A percentile compares a stretch with the other conserved stretches of the same genome.
phyloP scores from a whole-genome alignment of 176 grass and related monocot species.

The Lolium multiflorum region DNA sequence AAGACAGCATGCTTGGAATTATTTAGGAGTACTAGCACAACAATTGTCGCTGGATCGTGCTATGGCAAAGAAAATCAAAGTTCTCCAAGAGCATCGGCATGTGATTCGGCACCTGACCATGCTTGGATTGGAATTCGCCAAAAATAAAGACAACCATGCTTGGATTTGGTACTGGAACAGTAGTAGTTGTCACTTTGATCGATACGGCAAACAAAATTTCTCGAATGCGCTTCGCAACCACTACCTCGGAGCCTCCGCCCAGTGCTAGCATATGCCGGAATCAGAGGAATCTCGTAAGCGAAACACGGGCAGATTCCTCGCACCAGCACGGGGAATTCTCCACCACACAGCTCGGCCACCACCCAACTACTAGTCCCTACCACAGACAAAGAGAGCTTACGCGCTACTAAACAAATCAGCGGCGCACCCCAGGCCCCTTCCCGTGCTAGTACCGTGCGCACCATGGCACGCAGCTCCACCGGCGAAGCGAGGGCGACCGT shows the following conservation, averaged over 20 bases:
- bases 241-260: conserved; percentile 41
- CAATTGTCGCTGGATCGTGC: too few species aligned
- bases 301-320: conserved; percentile 11
- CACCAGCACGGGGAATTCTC: conserved; percentile 26
- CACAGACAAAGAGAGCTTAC: not conserved
- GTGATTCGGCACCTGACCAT: too few species aligned
- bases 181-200: not conserved
- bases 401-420: conserved; percentile 23
- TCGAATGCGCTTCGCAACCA: not conserved
- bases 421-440: not conserved
- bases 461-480: not conserved
- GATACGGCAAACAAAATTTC: not conserved
- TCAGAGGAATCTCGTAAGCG: conserved; percentile 25
- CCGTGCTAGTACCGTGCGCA: not conserved
- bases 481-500: not conserved
- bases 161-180: too few species aligned
- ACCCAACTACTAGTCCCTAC: not conserved
- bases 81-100: too few species aligned
- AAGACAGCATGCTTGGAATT: too few species aligned
- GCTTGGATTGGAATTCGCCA: too few species aligned
- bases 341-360: not conserved
- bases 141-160: too few species aligned
- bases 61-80: too few species aligned
- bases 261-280: conserved; percentile 27
- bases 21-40: too few species aligned